These are phyloP conservation scores for Spathaspora gorwiae DNA, from an alignment of 805 yeast genomes.

Conservation along the genomic window DNA sequence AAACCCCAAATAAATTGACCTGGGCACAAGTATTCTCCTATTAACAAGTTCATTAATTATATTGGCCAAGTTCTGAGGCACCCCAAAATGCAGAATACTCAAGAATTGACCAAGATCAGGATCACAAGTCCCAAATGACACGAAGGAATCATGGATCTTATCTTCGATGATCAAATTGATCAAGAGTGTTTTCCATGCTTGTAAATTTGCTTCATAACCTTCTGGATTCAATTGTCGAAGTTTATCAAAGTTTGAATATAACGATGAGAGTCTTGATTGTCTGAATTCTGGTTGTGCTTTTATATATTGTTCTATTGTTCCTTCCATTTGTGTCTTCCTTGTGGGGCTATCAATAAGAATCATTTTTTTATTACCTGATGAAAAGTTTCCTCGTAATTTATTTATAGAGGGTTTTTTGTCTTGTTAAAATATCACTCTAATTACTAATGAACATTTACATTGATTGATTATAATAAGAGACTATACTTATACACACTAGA, in stretches of 20 bases:
- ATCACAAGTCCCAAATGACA: constrained; percentile 13
- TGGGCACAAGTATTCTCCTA: constrained; percentile 16
- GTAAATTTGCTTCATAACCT: constrained; percentile 39
- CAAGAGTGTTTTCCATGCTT: constrained; percentile 30
- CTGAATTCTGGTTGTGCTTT: constrained; percentile 17
- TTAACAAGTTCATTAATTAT: constrained; percentile 23
- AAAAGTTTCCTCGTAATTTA: too few relatives aligned
- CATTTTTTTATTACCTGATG: too few relatives aligned
- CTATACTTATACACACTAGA: too few relatives aligned
- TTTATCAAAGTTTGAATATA: constrained; percentile 31
- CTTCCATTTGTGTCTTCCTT: background rate
- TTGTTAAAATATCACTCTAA: too few relatives aligned
- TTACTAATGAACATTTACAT: too few relatives aligned
- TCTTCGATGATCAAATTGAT: constrained; percentile 15
- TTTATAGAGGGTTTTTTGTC: background rate
- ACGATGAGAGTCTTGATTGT: constrained; percentile 26
- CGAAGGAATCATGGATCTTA: constrained; percentile 11
- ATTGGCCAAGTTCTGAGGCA: constrained; percentile 23
- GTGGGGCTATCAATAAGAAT: too few relatives aligned
- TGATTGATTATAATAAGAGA: background rate
- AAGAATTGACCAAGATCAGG: constrained; percentile 16
- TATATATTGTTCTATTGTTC: constrained; percentile 11
- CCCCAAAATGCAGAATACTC: constrained; percentile 25
- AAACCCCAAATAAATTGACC: constrained; percentile 7
- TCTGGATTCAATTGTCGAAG: constrained; percentile 33